Percentiles rank a stretch among this genome's conserved stretches.
Conservation (phyloP, 495 filamentous ascomycete genomes). For the Neurospora intermedia region DNA sequence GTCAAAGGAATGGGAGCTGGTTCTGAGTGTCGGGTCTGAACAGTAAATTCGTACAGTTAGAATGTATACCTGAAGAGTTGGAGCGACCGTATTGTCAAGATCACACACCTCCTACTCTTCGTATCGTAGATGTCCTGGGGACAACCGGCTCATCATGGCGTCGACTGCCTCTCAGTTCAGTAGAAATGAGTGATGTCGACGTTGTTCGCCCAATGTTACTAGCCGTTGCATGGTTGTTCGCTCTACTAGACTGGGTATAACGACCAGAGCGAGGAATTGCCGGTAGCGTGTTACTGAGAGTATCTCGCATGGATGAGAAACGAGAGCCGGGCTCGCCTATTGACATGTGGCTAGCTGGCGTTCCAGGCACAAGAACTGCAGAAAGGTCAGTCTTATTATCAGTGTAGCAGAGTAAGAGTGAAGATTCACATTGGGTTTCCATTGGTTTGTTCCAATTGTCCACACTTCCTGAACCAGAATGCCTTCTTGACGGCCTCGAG, state of each 20-base stretch:
- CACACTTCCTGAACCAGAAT: background rate
- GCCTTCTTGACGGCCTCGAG: background rate
- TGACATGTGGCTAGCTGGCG: background rate
- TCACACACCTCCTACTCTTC: background rate
- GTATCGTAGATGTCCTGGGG: background rate
- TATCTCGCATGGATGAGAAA: background rate
- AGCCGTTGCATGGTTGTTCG: background rate
- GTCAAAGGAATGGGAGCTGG: background rate
- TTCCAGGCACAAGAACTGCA: background rate
- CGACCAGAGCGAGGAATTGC: background rate
- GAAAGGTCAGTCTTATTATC: background rate
- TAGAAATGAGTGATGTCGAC: background rate
- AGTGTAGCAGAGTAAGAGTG: background rate
- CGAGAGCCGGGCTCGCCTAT: background rate
- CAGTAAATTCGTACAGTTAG: background rate
- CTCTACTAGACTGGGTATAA: background rate
- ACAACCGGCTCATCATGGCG: background rate
- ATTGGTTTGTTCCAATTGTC: constrained; percentile 2
- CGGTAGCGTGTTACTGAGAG: background rate
- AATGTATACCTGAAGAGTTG: background rate
- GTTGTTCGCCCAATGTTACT: background rate
- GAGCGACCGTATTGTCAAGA: background rate
- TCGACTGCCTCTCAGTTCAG: background rate
- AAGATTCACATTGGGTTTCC: constrained; percentile 3
- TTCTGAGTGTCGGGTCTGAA: background rate